These are phyloP conservation scores for Harringtonia lauricola DNA, from an alignment of 2,329 filamentous ascomycete genomes.

Conservation along the genomic window DNA sequence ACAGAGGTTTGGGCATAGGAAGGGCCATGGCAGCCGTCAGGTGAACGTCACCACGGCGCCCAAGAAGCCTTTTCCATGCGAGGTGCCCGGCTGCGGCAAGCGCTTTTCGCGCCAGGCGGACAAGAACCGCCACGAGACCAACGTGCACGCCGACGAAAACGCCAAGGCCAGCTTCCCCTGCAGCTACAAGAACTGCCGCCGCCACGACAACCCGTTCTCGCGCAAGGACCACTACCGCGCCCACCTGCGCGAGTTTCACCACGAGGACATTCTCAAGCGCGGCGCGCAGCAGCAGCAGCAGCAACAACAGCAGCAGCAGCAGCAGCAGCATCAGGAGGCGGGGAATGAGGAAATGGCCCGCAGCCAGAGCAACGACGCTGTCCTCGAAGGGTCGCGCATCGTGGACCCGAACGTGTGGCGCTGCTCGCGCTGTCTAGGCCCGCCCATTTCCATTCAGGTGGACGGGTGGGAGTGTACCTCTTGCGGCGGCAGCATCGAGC, in stretches of 20 bases:
- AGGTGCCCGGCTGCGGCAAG: slow-evolving; percentile 14
- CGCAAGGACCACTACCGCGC: slow-evolving; percentile 47
- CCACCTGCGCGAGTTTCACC: slow-evolving; percentile 44
- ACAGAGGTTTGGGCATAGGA: no score
- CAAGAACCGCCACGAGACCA: slow-evolving; percentile 39
- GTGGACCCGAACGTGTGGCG: no score
- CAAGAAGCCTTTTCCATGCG: neutral
- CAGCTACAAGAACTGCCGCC: slow-evolving; percentile 38
- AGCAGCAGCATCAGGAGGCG: no score
- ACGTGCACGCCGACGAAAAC: slow-evolving; percentile 31
- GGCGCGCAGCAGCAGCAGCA: slow-evolving; percentile 16
- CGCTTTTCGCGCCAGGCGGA: slow-evolving; percentile 43
- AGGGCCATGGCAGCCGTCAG: no score
- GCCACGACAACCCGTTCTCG: slow-evolving; percentile 34
- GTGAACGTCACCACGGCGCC: neutral
- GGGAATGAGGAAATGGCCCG: no score
- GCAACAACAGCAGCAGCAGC: no score
- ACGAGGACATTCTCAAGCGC: slow-evolving; percentile 41
- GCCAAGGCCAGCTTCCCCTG: slow-evolving; percentile 34
- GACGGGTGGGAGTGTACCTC: no score
- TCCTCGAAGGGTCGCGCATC: slow-evolving; percentile 28
- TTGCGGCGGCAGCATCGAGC: no score
- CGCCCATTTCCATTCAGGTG: no score
- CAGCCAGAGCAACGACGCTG: slow-evolving; percentile 35
- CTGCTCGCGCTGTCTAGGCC: no score